Percentiles rank a stretch among this genome's conserved stretches.
Conservation (phyloP, 768 basidiomycete genomes). For the Phylloporus sp. region DNA sequence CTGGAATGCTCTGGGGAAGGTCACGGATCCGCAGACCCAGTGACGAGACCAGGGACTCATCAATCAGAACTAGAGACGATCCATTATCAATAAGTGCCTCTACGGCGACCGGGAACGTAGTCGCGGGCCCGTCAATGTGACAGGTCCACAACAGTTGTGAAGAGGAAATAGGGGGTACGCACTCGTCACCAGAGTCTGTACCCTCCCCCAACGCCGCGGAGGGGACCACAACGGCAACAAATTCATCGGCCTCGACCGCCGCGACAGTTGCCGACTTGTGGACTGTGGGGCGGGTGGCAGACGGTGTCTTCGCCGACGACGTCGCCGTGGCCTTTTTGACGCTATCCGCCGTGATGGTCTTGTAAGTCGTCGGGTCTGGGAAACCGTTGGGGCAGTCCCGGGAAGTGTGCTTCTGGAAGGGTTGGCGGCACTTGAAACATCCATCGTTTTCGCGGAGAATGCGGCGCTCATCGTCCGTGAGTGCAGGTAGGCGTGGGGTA, state of each 20-base stretch:
- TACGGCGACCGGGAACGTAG: not conserved
- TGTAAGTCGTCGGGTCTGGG: not conserved
- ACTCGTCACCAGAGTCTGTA: constrained; percentile 6
- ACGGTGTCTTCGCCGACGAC: not conserved
- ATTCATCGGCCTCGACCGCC: not conserved
- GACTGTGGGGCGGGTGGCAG: not conserved
- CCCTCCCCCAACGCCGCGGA: not conserved
- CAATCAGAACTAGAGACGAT: constrained; percentile 29
- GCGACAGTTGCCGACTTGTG: not conserved
- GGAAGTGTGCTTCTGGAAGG: not conserved
- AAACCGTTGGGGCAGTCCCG: not conserved
- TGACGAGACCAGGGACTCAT: not conserved
- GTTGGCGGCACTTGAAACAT: not conserved
- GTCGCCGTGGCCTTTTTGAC: not conserved
- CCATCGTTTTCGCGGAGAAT: not conserved
- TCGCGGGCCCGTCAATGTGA: constrained; percentile 1
- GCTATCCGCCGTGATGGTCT: not conserved
- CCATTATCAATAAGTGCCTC: constrained; percentile 29
- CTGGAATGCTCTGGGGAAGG: not conserved
- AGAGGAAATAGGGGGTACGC: not conserved
- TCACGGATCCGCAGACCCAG: not conserved
- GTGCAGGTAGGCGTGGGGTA: not conserved
- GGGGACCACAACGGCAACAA: not conserved
- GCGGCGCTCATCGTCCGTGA: not conserved
- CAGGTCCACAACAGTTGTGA: constrained; percentile 13